A percentile compares a stretch with the other conserved stretches of the same genome.
These are phyloP conservation scores for Penicillium freii DNA, from an alignment of 2,329 filamentous ascomycete genomes.

Conservation along the genomic window DNA sequence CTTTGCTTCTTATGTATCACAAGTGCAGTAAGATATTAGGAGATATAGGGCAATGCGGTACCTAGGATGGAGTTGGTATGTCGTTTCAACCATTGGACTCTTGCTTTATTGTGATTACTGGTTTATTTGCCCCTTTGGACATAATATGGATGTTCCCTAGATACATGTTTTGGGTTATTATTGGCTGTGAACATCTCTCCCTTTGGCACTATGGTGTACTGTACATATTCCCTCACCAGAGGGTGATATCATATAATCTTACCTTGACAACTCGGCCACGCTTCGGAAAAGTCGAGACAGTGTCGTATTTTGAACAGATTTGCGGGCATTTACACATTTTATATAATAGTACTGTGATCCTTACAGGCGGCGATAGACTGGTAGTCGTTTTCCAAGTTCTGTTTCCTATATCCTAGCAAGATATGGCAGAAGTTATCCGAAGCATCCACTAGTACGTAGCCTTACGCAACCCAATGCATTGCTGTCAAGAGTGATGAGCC, in stretches of 20 bases:
- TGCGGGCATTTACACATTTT: not conserved
- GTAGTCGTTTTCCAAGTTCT: not conserved
- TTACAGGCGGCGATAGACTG: not conserved
- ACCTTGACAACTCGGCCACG: no score
- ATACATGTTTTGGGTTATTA: not conserved
- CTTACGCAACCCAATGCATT: not conserved
- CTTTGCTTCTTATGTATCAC: conserved; percentile 6
- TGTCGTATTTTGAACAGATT: not conserved
- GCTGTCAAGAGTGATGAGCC: not conserved
- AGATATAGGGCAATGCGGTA: conserved; percentile 18
- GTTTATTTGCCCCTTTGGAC: conserved; percentile 11
- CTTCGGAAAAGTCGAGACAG: not conserved
- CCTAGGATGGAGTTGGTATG: conserved; percentile 15
- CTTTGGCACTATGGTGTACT: not conserved
- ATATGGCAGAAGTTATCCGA: not conserved
- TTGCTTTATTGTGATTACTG: conserved; percentile 10
- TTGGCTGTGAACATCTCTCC: not conserved
- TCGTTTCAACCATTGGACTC: conserved; percentile 6
- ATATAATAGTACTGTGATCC: not conserved
- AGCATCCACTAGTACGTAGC: not conserved
- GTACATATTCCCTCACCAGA: not conserved
- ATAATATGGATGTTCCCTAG: conserved; percentile 11
- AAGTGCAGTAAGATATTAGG: conserved; percentile 19
- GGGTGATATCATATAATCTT: no score
- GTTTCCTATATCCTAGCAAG: not conserved